phyloP scores from a whole-genome alignment of 257 asterid species.

The Thymus mandschuricus region DNA sequence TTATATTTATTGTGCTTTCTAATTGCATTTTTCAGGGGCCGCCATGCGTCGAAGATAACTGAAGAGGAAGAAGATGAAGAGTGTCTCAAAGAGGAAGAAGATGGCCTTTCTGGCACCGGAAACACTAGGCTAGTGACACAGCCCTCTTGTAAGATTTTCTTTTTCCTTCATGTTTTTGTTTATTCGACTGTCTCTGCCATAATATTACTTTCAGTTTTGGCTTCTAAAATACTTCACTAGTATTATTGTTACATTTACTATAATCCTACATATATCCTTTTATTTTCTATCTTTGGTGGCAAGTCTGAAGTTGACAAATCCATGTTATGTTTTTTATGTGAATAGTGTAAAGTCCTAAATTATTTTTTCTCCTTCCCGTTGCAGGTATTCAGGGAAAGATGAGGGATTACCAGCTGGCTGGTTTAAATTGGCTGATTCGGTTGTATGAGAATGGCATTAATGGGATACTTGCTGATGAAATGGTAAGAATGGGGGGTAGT shows the following conservation, averaged over 20 bases:
- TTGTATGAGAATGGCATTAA: conserved; percentile 98
- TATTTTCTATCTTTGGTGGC: not conserved
- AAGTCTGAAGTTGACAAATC: not conserved
- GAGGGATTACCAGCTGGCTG: conserved; percentile 99
- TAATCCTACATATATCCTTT: not conserved
- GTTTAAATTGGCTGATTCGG: conserved; percentile 94
- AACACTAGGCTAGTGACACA: conserved; percentile 87
- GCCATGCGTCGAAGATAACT: conserved; percentile 95
- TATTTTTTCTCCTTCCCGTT: not conserved
- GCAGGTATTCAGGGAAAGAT: conserved; percentile 99
- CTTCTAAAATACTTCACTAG: conserved; percentile 7
- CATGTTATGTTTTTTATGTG: not conserved
- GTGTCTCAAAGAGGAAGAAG: conserved; percentile 93
- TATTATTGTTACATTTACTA: not conserved
- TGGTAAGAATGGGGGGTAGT: conserved; percentile 50
- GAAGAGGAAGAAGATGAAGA: conserved; percentile 99
- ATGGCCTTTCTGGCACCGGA: conserved; percentile 72
- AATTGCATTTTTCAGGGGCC: conserved; percentile 69
- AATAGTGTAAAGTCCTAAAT: conserved; percentile 6
- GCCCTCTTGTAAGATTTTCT: conserved; percentile 79
- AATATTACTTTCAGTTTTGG: conserved; percentile 1
- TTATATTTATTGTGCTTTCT: conserved; percentile 12
- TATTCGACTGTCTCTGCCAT: conserved; percentile 6
- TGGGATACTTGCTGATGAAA: conserved; percentile 99
- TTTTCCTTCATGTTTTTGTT: conserved; percentile 6